phyloP scores from a whole-genome alignment of 2,329 filamentous ascomycete species.

The Trichoderma harzianum region DNA sequence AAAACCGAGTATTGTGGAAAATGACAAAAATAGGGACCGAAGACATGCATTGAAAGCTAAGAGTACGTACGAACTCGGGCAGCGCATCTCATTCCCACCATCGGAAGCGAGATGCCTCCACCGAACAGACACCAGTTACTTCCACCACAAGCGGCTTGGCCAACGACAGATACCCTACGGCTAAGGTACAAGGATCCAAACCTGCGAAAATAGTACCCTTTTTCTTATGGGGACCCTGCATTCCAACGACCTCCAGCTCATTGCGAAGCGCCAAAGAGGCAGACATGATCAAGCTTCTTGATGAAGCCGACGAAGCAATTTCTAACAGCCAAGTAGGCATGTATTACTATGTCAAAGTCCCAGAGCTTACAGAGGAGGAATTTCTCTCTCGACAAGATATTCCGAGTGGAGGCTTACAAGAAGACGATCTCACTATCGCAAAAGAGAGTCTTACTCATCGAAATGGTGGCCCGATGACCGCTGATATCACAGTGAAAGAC shows the following conservation, averaged over 20 bases:
- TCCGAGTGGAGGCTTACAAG: background rate
- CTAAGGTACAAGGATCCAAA: background rate
- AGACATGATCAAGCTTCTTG: background rate
- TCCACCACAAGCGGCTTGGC: background rate
- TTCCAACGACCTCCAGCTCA: background rate
- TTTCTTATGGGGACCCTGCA: background rate
- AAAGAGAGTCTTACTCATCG: background rate
- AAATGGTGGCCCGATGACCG: background rate
- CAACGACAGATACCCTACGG: background rate
- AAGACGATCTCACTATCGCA: background rate
- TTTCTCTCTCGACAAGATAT: background rate
- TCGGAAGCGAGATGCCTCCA: background rate
- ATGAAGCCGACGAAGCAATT: background rate
- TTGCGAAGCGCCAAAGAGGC: background rate
- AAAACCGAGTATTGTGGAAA: background rate
- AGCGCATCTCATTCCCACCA: background rate
- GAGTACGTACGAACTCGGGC: background rate
- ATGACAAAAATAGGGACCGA: background rate
- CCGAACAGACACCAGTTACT: background rate
- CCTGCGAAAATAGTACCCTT: background rate
- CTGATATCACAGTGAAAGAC: background rate
- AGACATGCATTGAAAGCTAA: background rate
- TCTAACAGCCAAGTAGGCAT: background rate
- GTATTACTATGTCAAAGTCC: background rate
- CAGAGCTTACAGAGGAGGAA: background rate